phyloP scores from a whole-genome alignment of 306 rosid genomes.

The Ormosia emarginata region DNA sequence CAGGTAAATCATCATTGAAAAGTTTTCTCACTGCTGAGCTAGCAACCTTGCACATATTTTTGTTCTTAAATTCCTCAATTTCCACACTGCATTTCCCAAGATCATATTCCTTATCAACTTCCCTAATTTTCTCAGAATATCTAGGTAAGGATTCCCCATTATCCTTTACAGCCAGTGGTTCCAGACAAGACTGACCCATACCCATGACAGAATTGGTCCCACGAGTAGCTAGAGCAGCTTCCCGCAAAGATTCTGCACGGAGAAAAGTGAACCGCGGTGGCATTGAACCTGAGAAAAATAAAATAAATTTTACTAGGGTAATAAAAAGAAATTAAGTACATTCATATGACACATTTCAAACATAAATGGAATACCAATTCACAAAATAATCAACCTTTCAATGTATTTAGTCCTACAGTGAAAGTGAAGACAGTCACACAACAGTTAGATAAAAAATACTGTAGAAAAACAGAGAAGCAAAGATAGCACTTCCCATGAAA shows the following conservation, averaged over 20 bases:
- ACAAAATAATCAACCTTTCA: not conserved
- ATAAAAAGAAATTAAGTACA: not conserved
- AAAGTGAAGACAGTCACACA: not conserved
- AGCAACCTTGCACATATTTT: slow-evolving; percentile 36
- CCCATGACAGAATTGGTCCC: slow-evolving; percentile 30
- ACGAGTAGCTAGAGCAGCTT: slow-evolving; percentile 59
- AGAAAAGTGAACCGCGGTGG: slow-evolving; percentile 47
- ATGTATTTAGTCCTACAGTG: not conserved
- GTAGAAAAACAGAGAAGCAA: not conserved
- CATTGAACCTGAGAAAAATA: slow-evolving; percentile 42
- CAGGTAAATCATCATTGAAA: slow-evolving; percentile 48
- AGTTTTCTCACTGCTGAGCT: slow-evolving; percentile 72
- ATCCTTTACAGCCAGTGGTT: slow-evolving; percentile 22
- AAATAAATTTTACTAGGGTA: not conserved
- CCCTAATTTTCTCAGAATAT: slow-evolving; percentile 30
- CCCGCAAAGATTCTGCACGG: slow-evolving; percentile 45
- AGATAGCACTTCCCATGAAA: not conserved
- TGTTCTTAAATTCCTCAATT: slow-evolving; percentile 22
- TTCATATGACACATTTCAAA: not conserved
- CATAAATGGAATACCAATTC: not conserved
- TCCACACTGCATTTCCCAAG: slow-evolving; percentile 15
- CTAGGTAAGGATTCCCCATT: slow-evolving; percentile 21
- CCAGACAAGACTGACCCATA: slow-evolving; percentile 18
- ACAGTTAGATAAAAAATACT: not conserved
- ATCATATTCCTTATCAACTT: slow-evolving; percentile 32